A percentile compares a stretch with the other conserved stretches of the same genome.
Evolutionary conservation across 2,329 filamentous ascomycete species (phyloP).

Genomic region (Verticillium nubilum): DNA sequence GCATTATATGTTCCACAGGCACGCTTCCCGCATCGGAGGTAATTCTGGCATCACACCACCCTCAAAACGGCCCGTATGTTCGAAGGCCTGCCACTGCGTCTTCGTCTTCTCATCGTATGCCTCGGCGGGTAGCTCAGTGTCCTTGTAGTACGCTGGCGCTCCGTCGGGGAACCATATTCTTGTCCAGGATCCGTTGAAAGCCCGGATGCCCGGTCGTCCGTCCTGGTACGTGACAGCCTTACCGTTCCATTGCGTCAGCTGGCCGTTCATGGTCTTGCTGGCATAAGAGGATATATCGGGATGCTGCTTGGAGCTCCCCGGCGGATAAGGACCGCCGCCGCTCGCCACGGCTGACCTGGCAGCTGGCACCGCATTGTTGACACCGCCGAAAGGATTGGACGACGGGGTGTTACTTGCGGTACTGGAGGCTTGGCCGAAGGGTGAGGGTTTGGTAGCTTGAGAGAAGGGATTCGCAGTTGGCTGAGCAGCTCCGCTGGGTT

Average conservation of each 20-base stretch:
- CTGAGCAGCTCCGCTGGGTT: constrained; percentile 10
- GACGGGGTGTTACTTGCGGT: constrained; percentile 1
- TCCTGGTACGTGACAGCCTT: constrained; percentile 55
- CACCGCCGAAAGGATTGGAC: constrained; percentile 18
- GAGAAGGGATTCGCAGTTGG: constrained; percentile 23
- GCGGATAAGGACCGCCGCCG: constrained; percentile 33
- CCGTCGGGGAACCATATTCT: constrained; percentile 72
- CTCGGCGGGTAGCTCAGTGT: constrained; percentile 55
- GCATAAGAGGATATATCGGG: constrained; percentile 38
- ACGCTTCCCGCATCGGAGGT: constrained; percentile 74
- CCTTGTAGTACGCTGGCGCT: constrained; percentile 55
- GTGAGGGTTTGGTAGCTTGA: constrained; percentile 16
- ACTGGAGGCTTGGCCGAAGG: constrained; percentile 19
- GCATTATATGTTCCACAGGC: constrained; percentile 63
- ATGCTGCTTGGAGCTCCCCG: constrained; percentile 37
- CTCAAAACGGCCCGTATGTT: constrained; percentile 61
- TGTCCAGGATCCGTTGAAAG: constrained; percentile 49
- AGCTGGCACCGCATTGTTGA: constrained; percentile 8
- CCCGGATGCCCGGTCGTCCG: constrained; percentile 41
- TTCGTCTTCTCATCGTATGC: constrained; percentile 55
- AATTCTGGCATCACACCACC: constrained; percentile 69
- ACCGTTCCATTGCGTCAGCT: constrained; percentile 56
- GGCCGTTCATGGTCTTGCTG: constrained; percentile 33
- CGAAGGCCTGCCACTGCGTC: constrained; percentile 59
- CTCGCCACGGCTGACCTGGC: constrained; percentile 9